phyloP scores from a whole-genome alignment of 108 stramenopile species.

The Stephanodiscus triporus region DNA sequence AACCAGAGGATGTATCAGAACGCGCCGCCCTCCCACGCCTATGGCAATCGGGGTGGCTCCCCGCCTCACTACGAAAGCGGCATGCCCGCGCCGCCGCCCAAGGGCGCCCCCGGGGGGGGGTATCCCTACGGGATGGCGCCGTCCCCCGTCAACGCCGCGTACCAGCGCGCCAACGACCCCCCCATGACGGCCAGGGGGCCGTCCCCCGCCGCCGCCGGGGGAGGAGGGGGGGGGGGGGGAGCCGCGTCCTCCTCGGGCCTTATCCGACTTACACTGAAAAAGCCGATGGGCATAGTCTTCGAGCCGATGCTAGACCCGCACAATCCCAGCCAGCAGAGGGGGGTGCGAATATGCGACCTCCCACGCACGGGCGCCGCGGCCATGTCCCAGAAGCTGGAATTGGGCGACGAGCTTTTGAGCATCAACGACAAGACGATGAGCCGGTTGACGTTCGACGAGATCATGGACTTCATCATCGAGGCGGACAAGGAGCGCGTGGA shows the following conservation, averaged over 20 bases:
- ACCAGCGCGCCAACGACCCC: conserved; percentile 10
- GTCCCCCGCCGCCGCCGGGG: not conserved
- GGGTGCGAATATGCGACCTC: conserved; percentile 86
- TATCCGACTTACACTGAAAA: conserved; percentile 77
- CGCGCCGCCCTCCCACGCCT: too few relatives aligned
- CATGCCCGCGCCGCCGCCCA: too few relatives aligned
- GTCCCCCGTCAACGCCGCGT: conserved; percentile 9
- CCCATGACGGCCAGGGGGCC: conserved; percentile 1
- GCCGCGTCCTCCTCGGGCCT: conserved; percentile 38
- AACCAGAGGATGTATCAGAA: too few relatives aligned
- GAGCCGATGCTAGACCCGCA: conserved; percentile 89
- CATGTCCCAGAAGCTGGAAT: conserved; percentile 71
- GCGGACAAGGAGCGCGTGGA: conserved; percentile 84
- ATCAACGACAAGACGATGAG: conserved; percentile 90
- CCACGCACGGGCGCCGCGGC: conserved; percentile 88
- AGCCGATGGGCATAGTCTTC: conserved; percentile 92
- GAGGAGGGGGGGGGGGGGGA: too few relatives aligned
- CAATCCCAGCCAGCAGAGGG: conserved; percentile 58
- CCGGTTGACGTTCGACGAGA: conserved; percentile 85
- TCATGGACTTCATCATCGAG: conserved; percentile 91
- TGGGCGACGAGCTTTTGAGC: conserved; percentile 83
- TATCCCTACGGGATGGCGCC: not conserved
- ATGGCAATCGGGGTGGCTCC: too few relatives aligned
- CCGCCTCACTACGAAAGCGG: too few relatives aligned
- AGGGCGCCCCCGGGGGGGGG: not conserved